phyloP scores from a whole-genome alignment of 2,329 filamentous ascomycete species.

The Orbilia brochopaga region DNA sequence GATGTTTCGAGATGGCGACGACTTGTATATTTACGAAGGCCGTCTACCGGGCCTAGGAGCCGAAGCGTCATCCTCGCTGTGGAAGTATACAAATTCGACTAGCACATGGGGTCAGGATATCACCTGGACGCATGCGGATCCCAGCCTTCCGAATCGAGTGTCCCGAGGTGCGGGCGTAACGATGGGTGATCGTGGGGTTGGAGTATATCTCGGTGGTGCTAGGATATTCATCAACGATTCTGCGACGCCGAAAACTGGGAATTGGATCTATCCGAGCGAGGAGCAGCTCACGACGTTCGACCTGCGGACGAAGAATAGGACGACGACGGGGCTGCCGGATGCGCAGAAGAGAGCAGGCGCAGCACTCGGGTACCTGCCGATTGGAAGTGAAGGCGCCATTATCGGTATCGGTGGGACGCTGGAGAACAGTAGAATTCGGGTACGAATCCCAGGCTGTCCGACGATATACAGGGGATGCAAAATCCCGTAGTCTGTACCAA shows the following conservation, averaged over 20 bases:
- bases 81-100: conserved; percentile 37
- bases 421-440: conserved; percentile 37
- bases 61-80: conserved; percentile 40
- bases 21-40: conserved; percentile 45
- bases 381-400: conserved; percentile 36
- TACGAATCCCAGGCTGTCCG: no score
- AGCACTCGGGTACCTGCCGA: conserved; percentile 35
- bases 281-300: conserved; percentile 46
- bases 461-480: no score
- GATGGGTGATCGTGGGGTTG: conserved; percentile 30
- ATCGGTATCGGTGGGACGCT: conserved; percentile 43
- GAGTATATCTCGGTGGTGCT: conserved; percentile 44
- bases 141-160: conserved; percentile 35
- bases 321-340: conserved; percentile 27
- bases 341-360: conserved; percentile 44
- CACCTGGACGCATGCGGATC: conserved; percentile 35
- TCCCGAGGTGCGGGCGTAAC: conserved; percentile 31
- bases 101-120: conserved; percentile 44
- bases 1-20: conserved; percentile 40
- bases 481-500: no score
- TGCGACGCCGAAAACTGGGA: conserved; percentile 28
- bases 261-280: conserved; percentile 39
- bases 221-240: conserved; percentile 46
- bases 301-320: conserved; percentile 33
- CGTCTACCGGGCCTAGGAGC: conserved; percentile 38